Base-by-base conservation (phyloP, 1,284 basidiomycete genomes). In the Ustilago sp. region DNA sequence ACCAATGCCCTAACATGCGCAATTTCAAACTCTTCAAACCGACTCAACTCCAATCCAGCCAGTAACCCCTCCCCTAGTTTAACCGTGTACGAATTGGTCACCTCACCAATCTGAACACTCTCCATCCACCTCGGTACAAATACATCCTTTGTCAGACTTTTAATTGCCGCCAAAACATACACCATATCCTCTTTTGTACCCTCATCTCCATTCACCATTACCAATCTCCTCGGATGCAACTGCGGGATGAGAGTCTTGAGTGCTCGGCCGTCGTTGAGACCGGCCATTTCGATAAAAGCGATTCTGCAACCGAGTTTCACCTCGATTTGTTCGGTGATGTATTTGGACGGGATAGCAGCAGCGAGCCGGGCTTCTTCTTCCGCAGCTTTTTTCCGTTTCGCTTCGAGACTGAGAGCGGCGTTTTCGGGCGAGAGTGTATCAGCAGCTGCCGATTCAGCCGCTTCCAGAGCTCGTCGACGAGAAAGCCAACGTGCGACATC, bases 171-270 rank as follows among this genome's bases (percentile, higher is more conserved):
- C 56, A 78, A 43, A 58, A 70, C 72, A 9, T 62, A 34, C 13
- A 57, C 19, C 67, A 80, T 74, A 56, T 75, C 74, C 39, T 35
- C 51, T 1, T 63, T 51, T 38, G 81, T 79, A 0, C 55, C 38
- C 12, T 57, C 45, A 28, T 83, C 80, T 28, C 74, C 81, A 41
- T 81, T 81, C n/a, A 85, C 84, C 61, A 83, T 66, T 28, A 86
- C 71, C 43, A 86, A 53, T 28, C 84, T 67, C 19, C 97, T 90
- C 32, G 97, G 97, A 84, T 97, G 95, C 63, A 99, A 91, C 88
- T 98, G 94, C 2, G 96, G 94, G 12, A 99, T 91, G 72, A 99
- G 95, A 0, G 93, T 96, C 87, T 98, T 98, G 74, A 98, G 92
- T 7, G 97, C 95, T 70, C 95, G 92, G 1, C 96, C 95, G 82